phyloP scores from a whole-genome alignment of 1,284 basidiomycete species.

The Ceratobasidium sp. region DNA sequence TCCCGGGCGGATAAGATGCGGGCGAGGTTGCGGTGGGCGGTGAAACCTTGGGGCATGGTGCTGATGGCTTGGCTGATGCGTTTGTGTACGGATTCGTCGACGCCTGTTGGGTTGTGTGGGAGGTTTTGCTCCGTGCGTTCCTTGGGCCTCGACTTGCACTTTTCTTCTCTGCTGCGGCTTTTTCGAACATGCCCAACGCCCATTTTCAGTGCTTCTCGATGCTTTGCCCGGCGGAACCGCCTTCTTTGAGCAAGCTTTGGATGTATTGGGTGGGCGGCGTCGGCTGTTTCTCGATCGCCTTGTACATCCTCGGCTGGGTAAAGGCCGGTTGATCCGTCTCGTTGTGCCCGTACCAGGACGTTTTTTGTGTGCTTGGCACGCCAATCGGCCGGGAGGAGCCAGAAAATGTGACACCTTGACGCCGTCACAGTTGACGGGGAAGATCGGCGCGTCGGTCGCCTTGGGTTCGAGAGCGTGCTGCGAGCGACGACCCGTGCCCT shows the following conservation, averaged over 20 bases:
- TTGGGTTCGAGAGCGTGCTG: constrained; percentile 97
- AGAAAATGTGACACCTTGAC: constrained; percentile 97
- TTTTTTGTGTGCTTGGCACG: constrained; percentile 99
- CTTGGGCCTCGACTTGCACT: constrained; percentile 95
- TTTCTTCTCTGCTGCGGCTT: constrained; percentile 89
- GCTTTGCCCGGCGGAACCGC: constrained; percentile 95
- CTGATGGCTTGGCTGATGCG: constrained; percentile 90
- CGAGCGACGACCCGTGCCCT: constrained; percentile 91
- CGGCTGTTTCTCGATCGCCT: constrained; percentile 95
- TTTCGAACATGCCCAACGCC: constrained; percentile 99
- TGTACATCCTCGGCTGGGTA: constrained; percentile 99
- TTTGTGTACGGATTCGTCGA: constrained; percentile 82
- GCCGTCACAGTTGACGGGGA: constrained; percentile 99
- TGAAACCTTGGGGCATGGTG: constrained; percentile 87
- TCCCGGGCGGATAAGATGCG: constrained; percentile 91
- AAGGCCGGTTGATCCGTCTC: constrained; percentile 99
- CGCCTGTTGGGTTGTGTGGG: constrained; percentile 89
- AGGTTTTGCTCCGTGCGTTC: constrained; percentile 91
- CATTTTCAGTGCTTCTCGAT: constrained; percentile 99
- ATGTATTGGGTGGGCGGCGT: constrained; percentile 94
- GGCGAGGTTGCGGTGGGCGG: constrained; percentile 92
- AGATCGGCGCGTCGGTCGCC: constrained; percentile 97
- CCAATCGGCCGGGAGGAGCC: constrained; percentile 98
- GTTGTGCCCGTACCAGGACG: constrained; percentile 97
- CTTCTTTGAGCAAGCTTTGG: constrained; percentile 90